Conservation (phyloP, 2,329 filamentous ascomycete species). For the Macrophomina pseudophaseolina region DNA sequence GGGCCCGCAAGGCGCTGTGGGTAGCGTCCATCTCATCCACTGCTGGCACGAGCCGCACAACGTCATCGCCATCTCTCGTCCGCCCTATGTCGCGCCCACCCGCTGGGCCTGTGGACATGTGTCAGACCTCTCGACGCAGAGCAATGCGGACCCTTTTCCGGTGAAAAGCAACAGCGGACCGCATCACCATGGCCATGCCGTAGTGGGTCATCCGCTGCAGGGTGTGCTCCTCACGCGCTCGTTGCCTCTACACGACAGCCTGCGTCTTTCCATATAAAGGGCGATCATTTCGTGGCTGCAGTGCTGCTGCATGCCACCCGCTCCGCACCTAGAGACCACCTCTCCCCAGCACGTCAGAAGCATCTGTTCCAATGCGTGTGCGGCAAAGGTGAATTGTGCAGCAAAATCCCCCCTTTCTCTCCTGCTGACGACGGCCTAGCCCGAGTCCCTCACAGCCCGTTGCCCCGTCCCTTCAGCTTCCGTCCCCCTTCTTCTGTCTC, state of each 20-base stretch:
- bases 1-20: no score
- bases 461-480: not conserved
- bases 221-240: not conserved
- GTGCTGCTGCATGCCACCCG: not conserved
- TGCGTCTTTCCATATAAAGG: not conserved
- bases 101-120: not conserved
- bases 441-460: not conserved
- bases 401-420: no score
- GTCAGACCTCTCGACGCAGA: not conserved
- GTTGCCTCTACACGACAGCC: not conserved
- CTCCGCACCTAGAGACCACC: no score
- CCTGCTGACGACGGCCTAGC: no score
- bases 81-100: not conserved
- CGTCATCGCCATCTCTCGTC: not conserved
- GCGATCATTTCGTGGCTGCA: not conserved
- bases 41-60: not conserved
- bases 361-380: not conserved
- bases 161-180: not conserved
- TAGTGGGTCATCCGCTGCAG: slow-evolving; percentile 6
- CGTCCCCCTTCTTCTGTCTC: not conserved
- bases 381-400: not conserved
- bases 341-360: no score
- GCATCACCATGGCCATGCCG: not conserved
- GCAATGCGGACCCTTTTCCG: not conserved
- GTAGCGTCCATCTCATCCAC: no score